A percentile compares a stretch with the other conserved stretches of the same genome.
Conservation (phyloP, 2,329 filamentous ascomycete species). For the Ceratocystis variospora region DNA sequence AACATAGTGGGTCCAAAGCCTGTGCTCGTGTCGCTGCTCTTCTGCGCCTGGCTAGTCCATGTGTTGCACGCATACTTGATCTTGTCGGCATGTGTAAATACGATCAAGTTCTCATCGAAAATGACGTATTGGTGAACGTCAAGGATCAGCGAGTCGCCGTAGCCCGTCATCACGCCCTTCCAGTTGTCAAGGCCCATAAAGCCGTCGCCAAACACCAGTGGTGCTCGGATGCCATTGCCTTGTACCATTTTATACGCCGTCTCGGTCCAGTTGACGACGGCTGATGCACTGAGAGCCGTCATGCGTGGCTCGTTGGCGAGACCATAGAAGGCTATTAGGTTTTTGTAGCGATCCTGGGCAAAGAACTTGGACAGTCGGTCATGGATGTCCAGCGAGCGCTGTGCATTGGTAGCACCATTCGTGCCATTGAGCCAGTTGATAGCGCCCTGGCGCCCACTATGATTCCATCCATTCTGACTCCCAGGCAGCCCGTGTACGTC, state of each 20-base stretch:
- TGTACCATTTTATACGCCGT: conserved; percentile 60
- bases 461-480: conserved; percentile 96
- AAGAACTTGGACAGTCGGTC: conserved; percentile 83
- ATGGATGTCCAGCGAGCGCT: conserved; percentile 77
- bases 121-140: conserved; percentile 98
- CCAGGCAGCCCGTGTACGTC: conserved; percentile 87
- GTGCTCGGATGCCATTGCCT: conserved; percentile 57
- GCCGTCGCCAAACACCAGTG: conserved; percentile 81
- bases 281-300: conserved; percentile 50
- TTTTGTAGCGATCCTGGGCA: conserved; percentile 80
- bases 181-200: conserved; percentile 86
- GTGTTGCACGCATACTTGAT: conserved; percentile 74
- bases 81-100: conserved; percentile 68
- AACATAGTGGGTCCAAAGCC: conserved; percentile 91
- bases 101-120: conserved; percentile 82
- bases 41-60: conserved; percentile 67
- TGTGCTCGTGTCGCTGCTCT: conserved; percentile 56
- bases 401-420: conserved; percentile 60
- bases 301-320: conserved; percentile 90
- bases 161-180: conserved; percentile 64
- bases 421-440: conserved; percentile 90
- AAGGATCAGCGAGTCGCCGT: conserved; percentile 57
- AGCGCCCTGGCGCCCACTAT: conserved; percentile 67
- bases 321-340: conserved; percentile 84
- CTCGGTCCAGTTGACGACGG: conserved; percentile 68